A percentile compares a stretch with the other conserved stretches of the same genome.
These are phyloP conservation scores for Leucosporidium yakuticum DNA, from an alignment of 768 basidiomycete species.

Conservation along the genomic window DNA sequence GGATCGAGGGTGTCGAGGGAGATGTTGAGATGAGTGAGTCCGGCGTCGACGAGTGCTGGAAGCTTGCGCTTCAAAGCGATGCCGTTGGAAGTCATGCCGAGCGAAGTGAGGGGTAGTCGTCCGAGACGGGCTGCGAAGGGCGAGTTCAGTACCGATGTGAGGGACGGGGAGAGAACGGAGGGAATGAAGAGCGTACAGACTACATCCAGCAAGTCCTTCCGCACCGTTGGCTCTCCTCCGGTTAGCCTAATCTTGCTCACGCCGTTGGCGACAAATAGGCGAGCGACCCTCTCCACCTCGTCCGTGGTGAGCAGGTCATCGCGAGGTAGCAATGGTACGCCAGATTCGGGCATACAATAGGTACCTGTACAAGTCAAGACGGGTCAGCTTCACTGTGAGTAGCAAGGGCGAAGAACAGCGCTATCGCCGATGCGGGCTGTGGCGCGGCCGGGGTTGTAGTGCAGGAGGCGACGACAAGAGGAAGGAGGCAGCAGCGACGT, in stretches of 20 bases:
- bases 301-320: conserved; percentile 65
- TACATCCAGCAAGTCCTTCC: conserved; percentile 66
- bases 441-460: background rate
- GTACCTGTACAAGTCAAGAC: conserved; percentile 54
- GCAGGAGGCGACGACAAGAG: no score
- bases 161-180: background rate
- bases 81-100: conserved; percentile 83
- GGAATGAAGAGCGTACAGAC: conserved; percentile 51
- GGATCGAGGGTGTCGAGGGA: conserved; percentile 77
- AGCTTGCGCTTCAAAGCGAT: conserved; percentile 67
- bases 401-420: background rate
- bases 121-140: conserved; percentile 54
- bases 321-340: conserved; percentile 65
- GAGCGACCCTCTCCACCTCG: conserved; percentile 66
- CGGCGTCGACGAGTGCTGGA: conserved; percentile 60
- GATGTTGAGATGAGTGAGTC: conserved; percentile 66
- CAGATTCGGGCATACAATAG: conserved; percentile 84
- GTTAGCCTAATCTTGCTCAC: conserved; percentile 83
- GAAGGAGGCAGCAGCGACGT: conserved; percentile 24
- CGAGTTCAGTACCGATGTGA: background rate
- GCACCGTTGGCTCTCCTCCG: conserved; percentile 79
- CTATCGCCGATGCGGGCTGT: no score
- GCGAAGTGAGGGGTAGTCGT: conserved; percentile 60
- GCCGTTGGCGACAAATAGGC: conserved; percentile 71
- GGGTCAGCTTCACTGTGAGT: conserved; percentile 10